These are phyloP conservation scores for Jatropha multifida DNA, from an alignment of 441 rosid genomes.

Conservation along the genomic window DNA sequence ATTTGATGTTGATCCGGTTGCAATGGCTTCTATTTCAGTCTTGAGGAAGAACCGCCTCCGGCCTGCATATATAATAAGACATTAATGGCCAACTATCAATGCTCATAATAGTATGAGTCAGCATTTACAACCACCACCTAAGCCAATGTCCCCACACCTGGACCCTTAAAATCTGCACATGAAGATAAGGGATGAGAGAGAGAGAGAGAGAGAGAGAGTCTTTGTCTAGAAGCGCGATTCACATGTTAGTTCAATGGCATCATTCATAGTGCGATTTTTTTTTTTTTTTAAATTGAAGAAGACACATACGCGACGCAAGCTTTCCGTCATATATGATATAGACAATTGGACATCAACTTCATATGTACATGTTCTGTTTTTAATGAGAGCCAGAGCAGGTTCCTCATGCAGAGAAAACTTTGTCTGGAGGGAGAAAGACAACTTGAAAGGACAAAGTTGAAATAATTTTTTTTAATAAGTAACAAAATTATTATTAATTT, in stretches of 20 bases:
- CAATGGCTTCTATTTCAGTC: neutral
- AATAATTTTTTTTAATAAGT: no score
- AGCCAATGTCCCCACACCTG: slow-evolving; percentile 8
- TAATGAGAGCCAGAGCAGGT: no score
- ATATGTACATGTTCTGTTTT: no score
- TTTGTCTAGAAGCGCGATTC: neutral
- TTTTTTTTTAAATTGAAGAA: no score
- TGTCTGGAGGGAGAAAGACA: no score
- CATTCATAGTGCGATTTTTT: neutral
- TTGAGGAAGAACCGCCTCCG: neutral
- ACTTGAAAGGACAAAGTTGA: no score
- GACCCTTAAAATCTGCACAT: neutral
- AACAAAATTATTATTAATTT: no score
- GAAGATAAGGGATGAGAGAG: neutral
- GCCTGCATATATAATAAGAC: neutral
- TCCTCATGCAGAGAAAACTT: no score
- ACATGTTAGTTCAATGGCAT: neutral
- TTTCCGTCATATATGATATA: no score
- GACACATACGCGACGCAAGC: no score
- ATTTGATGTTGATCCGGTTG: neutral
- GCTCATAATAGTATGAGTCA: neutral
- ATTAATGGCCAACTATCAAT: neutral
- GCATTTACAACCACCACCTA: neutral
- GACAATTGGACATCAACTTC: no score
- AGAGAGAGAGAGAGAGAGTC: neutral